phyloP scores from a whole-genome alignment of 129 eudicot species.

The Centella asiatica region DNA sequence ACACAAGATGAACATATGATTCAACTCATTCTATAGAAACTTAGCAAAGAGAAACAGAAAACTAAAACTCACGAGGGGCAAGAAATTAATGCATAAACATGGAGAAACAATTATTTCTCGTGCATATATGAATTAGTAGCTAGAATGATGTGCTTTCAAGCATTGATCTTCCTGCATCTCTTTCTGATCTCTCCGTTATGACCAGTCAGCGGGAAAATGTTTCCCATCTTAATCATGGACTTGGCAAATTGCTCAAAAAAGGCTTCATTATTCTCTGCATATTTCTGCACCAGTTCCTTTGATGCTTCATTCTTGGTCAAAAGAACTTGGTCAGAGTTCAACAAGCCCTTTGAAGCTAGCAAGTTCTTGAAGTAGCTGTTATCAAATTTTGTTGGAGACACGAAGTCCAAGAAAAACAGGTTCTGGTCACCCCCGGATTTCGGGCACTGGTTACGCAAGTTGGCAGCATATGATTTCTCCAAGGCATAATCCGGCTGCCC shows the following conservation, averaged over 20 bases:
- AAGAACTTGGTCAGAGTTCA: conserved; percentile 13
- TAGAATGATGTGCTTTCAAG: background rate
- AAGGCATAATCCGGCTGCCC: conserved; percentile 11
- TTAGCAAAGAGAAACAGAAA: background rate
- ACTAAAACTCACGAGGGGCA: too few species aligned
- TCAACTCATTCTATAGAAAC: too few species aligned
- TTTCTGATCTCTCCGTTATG: conserved; percentile 1
- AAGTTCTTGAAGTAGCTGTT: conserved; percentile 11
- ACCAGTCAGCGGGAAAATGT: conserved; percentile 5
- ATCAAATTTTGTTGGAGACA: conserved; percentile 6
- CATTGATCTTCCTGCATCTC: conserved; percentile 11
- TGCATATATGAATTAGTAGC: too few species aligned
- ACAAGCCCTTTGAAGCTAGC: conserved; percentile 9
- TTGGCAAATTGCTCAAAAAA: conserved; percentile 9
- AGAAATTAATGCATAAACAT: conserved; percentile 1
- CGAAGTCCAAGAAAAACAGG: conserved; percentile 1
- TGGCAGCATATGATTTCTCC: background rate
- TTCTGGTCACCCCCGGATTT: conserved; percentile 11
- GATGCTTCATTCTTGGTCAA: conserved; percentile 9
- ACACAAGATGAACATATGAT: too few species aligned
- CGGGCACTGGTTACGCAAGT: background rate
- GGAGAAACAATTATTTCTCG: background rate
- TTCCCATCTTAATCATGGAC: conserved; percentile 10
- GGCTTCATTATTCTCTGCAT: conserved; percentile 2
- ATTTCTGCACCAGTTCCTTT: conserved; percentile 1